Percentiles rank a stretch among this genome's conserved stretches.
Conservation (phyloP, 2,329 filamentous ascomycete species). For the Fusarium nelsonii region DNA sequence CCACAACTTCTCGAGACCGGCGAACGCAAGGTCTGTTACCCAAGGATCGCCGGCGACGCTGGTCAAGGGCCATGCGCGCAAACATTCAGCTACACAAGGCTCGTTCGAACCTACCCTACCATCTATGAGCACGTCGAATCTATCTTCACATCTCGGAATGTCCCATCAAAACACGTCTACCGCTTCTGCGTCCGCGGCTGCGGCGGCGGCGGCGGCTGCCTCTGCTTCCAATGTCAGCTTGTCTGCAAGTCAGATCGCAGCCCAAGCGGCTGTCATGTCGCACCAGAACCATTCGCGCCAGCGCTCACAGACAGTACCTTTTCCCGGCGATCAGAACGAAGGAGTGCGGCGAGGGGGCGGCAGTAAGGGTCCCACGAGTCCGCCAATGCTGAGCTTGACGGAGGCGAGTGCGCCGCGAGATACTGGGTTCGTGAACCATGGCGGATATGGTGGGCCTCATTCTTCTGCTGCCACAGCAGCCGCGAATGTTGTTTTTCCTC, state of each 20-base stretch:
- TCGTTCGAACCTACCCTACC: constrained; percentile 81
- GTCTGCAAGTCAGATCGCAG: constrained; percentile 82
- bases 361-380: constrained; percentile 66
- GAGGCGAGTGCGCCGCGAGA: constrained; percentile 74
- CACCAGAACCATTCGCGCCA: constrained; percentile 70
- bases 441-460: constrained; percentile 67
- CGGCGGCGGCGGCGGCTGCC: constrained; percentile 53
- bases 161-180: constrained; percentile 50
- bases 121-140: constrained; percentile 68
- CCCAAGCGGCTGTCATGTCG: constrained; percentile 80
- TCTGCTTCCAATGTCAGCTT: constrained; percentile 56
- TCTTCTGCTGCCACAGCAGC: constrained; percentile 75
- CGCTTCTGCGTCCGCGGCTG: constrained; percentile 34
- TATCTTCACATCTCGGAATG: constrained; percentile 63
- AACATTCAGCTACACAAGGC: constrained; percentile 79
- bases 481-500: constrained; percentile 79
- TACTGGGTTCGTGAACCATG: constrained; percentile 62
- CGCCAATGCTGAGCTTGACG: constrained; percentile 73
- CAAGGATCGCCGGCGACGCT: constrained; percentile 50
- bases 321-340: constrained; percentile 62
- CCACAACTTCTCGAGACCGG: constrained; percentile 70
- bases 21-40: constrained; percentile 50
- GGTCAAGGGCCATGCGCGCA: constrained; percentile 66
- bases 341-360: constrained; percentile 59
- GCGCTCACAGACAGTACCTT: constrained; percentile 79